Base-by-base conservation (phyloP, 768 basidiomycete genomes). In the Infundibulicybe gibba region DNA sequence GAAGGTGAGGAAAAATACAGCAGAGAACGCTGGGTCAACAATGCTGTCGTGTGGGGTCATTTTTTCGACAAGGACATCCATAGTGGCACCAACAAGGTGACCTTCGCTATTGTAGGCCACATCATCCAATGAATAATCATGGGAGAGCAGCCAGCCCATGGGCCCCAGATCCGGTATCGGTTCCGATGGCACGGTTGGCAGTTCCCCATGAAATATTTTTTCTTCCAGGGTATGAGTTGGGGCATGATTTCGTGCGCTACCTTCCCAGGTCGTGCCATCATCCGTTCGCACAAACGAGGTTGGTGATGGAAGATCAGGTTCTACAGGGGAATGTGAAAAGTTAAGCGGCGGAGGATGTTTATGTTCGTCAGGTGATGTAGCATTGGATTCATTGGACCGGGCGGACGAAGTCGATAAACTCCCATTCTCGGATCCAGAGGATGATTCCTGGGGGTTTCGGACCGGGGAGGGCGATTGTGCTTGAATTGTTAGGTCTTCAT, bases 1-100 rank as follows among this genome's bases (percentile, higher is more conserved):
- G 75, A 98, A 99, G 0, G 94, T 97, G 57, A 94, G 74, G 75
- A 94, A 94, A 72, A 99, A 98, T 25, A 94, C 87, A 4, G 85
- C 80, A 12, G 86, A 79, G 63, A 97, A 94, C 0, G 84, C 81
- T 14, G 88, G 74, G 58, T 97, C 94, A 45, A 93, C 91, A 38
- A 94, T 79, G 48, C 83, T 85, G 59, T 93, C 92, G 60, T 97
- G 91, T 4, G 94, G 93, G 15, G 95, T 95, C 85, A 98, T 88
- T 69, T 92, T 94, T 69, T 95, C 94, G n/a, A 98, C 87, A 37
- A 99, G 72, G 1, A 86, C 94, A 14, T 77, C 76, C 50, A 99
- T 72, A 3, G 92, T 93, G 2, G 93, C 97, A 17, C 93, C 94
- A 9, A 94, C 87, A 15, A 98, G 81, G 52, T 83, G 80, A 2